Evolutionary conservation across 2,329 filamentous ascomycete genomes (phyloP).

Genomic region (Purpureocillium takamizusanense): DNA sequence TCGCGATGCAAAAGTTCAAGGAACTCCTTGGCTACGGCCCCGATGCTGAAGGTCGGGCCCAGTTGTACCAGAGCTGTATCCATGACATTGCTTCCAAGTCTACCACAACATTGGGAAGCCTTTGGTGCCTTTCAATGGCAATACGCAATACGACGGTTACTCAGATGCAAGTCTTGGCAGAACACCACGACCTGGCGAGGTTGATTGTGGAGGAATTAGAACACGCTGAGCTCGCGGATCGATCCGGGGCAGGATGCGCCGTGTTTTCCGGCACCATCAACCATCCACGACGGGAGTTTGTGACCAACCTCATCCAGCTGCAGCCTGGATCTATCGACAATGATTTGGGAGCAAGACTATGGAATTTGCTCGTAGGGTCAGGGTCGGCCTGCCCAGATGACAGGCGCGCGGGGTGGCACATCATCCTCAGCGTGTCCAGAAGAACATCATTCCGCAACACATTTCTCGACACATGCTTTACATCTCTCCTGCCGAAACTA

Average conservation of each 20-base stretch:
- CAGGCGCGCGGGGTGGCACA: conserved; percentile 60
- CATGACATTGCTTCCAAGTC: conserved; percentile 57
- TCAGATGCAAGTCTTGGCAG: conserved; percentile 49
- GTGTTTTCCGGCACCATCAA: conserved; percentile 40
- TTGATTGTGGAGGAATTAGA: conserved; percentile 59
- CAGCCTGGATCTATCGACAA: conserved; percentile 53
- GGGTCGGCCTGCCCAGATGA: conserved; percentile 50
- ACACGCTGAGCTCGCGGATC: conserved; percentile 31
- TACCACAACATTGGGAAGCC: conserved; percentile 59
- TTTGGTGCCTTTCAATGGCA: conserved; percentile 51
- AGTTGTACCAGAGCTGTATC: conserved; percentile 59
- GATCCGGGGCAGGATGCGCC: conserved; percentile 26
- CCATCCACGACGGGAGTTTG: conserved; percentile 46
- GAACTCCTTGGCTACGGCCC: conserved; percentile 50
- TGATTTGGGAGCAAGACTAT: conserved; percentile 56
- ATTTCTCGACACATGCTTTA: conserved; percentile 46
- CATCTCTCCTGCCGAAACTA: conserved; percentile 47
- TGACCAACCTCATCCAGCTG: conserved; percentile 47
- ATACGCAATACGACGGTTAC: conserved; percentile 33
- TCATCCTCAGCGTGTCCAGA: conserved; percentile 42
- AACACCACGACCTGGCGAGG: conserved; percentile 51
- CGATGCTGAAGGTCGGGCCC: conserved; percentile 43
- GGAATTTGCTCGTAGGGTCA: conserved; percentile 63
- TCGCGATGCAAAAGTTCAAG: conserved; percentile 52
- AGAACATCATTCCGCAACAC: conserved; percentile 38